A percentile compares a stretch with the other conserved stretches of the same genome.
Conservation (phyloP, 2,329 filamentous ascomycete genomes). For the Alternaria gaisen region DNA sequence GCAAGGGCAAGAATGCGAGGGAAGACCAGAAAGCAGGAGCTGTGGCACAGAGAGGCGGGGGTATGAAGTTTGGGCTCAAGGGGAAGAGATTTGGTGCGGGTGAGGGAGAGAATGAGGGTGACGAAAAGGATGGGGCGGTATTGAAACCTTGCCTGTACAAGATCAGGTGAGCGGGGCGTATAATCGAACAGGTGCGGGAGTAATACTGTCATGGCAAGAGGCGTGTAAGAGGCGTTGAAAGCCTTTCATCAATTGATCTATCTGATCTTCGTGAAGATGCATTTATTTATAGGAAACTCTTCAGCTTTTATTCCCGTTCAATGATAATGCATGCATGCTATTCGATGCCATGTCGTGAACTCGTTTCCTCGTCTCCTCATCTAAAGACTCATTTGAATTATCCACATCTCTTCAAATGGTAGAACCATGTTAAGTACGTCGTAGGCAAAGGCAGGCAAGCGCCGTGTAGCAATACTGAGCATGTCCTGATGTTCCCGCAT, state of each 20-base stretch:
- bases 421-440: not conserved
- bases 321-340: conserved; percentile 19
- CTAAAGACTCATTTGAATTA: not conserved
- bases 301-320: conserved; percentile 1
- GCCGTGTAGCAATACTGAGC: not conserved
- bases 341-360: conserved; percentile 18
- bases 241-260: not conserved
- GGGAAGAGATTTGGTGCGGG: conserved; percentile 16
- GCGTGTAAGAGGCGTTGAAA: not conserved
- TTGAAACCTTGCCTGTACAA: conserved; percentile 98
- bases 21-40: conserved; percentile 41
- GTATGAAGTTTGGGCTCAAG: conserved; percentile 40
- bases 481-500: not conserved
- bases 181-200: not conserved
- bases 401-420: not conserved
- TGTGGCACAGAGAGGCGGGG: conserved; percentile 54
- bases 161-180: conserved; percentile 60
- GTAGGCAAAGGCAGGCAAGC: not conserved
- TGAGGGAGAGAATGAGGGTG: conserved; percentile 54
- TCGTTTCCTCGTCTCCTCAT: conserved; percentile 15
- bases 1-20: conserved; percentile 75
- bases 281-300: not conserved
- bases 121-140: conserved; percentile 71
- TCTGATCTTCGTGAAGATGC: not conserved
- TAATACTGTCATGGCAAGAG: not conserved